Percentiles rank a stretch among this genome's conserved stretches.
phyloP scores from a whole-genome alignment of 2,329 filamentous ascomycete species.

The Aspergillus arachidicola region DNA sequence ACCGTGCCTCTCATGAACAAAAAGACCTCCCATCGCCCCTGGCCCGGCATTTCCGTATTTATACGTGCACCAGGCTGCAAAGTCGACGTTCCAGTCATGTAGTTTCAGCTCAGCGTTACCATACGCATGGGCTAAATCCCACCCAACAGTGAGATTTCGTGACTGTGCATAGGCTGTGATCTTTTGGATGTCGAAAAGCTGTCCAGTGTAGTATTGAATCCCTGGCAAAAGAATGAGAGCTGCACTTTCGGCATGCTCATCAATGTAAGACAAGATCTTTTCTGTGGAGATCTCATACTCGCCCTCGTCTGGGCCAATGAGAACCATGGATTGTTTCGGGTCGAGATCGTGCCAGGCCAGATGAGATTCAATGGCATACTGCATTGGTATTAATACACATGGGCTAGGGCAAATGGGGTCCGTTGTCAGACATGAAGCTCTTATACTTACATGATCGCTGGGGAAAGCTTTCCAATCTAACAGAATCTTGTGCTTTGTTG shows the following conservation, averaged over 20 bases:
- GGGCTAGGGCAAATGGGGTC: background rate
- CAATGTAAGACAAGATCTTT: conserved; percentile 71
- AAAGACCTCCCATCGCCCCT: conserved; percentile 75
- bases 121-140: conserved; percentile 83
- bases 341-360: conserved; percentile 70
- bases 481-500: conserved; percentile 71
- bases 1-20: conserved; percentile 75
- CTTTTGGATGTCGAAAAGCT: conserved; percentile 75
- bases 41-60: conserved; percentile 89
- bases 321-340: conserved; percentile 68
- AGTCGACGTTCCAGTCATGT: conserved; percentile 88
- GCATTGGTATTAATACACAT: conserved; percentile 17
- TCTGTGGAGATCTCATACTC: conserved; percentile 67
- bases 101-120: conserved; percentile 77
- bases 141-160: conserved; percentile 72
- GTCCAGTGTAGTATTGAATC: conserved; percentile 89
- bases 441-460: conserved; percentile 68
- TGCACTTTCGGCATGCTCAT: conserved; percentile 69
- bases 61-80: conserved; percentile 90
- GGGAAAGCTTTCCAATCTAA: conserved; percentile 87
- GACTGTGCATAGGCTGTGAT: conserved; percentile 76
- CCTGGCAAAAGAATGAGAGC: conserved; percentile 80
- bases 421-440: background rate
- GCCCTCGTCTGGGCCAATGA: conserved; percentile 65
- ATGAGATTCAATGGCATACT: conserved; percentile 84